These are phyloP conservation scores for Blepharisma japonicum DNA, from an alignment of 73 alveolate species.

Conservation along the genomic window DNA sequence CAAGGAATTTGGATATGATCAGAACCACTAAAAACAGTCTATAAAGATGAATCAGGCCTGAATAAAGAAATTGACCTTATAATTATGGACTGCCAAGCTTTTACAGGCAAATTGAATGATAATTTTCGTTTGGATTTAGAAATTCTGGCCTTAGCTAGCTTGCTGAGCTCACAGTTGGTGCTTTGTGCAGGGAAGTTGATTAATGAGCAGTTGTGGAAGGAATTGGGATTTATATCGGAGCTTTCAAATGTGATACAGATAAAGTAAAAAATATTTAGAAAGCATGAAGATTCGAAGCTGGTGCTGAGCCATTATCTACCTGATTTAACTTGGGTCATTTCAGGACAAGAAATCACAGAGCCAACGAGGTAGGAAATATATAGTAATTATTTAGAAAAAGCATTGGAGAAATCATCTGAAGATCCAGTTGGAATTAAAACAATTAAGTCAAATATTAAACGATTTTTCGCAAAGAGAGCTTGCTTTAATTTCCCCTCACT, in stretches of 20 bases:
- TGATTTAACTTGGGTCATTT: constrained; percentile 11
- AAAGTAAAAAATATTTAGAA: background rate
- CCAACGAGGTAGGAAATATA: background rate
- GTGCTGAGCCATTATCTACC: constrained; percentile 2
- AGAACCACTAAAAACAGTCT: background rate
- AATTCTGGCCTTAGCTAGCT: background rate
- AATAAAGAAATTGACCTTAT: background rate
- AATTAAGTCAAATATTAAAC: background rate
- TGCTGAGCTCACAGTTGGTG: constrained; percentile 19
- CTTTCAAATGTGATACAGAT: background rate
- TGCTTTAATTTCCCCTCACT: background rate
- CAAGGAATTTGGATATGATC: constrained; percentile 16
- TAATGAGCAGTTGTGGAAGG: background rate
- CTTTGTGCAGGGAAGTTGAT: background rate
- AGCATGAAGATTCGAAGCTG: background rate
- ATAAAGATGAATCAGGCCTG: background rate
- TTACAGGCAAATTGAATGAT: background rate
- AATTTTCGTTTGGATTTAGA: background rate
- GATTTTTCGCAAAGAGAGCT: background rate
- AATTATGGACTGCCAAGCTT: constrained; percentile 7
- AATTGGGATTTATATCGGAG: background rate
- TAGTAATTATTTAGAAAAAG: constrained; percentile 5
- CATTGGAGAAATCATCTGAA: constrained; percentile 6
- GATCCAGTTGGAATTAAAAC: background rate
- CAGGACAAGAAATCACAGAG: background rate